Evolutionary conservation across 139 green algal species (phyloP), one percentile per base, ranked within the genome.

Genomic region (Zygnema circumcarinatum): DNA sequence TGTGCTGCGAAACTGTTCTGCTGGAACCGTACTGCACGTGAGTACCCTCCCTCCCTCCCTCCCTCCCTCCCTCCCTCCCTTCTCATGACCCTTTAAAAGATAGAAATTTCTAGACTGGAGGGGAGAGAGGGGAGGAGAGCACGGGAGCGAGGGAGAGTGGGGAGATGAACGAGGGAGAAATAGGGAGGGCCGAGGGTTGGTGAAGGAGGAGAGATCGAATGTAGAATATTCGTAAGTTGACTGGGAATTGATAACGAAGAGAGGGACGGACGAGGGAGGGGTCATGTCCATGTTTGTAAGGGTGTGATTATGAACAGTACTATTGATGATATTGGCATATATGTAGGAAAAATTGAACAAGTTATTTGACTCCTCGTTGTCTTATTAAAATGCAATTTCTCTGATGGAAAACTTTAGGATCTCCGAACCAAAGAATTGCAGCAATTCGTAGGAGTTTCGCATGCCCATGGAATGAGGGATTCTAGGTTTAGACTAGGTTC

Each of bases 1-100:
- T 41, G 42, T 78, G 29, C 84, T 89, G 39, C 40, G 47, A 38
- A 74, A 89, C 53, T 89, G 84, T 78, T 78, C 76, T 31, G 75
- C 84, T 29, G 84, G 84, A 41, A 89, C 84, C 38, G 38, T 89
- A 2, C 76, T 89, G 32, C 84, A 89, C n/a, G 84, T 89, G 83
- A 88, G 29, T 83, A 68, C 31, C n/a, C 32, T 32, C 35, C 33
- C 11, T 53, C 31, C 31, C 74, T 81, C 39, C 74, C 39, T 53
- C 39, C n/a, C n/a, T 53, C 39, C 39, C 47, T 81, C 47, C 39
- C 39, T 47, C 74, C 39, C 74, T 47, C 42, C 74, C 33, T 29
- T 81, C 35, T 36, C 68, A 35, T 36, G 16, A 36, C 68, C 16
- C 68, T 35, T 36, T 35, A 53, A 36, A 35, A 76, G 38, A 36